These are phyloP conservation scores for Calonectria leucothoes DNA, from an alignment of 2,329 filamentous ascomycete species.

Conservation along the genomic window DNA sequence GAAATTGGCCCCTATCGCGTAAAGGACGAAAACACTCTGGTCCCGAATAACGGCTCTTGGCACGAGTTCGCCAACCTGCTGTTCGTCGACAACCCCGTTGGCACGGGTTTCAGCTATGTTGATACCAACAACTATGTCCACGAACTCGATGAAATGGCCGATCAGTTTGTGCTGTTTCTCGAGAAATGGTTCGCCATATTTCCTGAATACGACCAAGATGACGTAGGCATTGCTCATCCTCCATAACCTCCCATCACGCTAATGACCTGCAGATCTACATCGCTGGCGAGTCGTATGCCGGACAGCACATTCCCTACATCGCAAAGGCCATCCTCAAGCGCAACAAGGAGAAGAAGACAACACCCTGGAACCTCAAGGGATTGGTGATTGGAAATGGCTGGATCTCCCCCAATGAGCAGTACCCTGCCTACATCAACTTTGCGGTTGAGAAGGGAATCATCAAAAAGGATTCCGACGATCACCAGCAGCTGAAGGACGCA, in stretches of 20 bases:
- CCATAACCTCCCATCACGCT: constrained; percentile 23
- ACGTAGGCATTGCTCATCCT: constrained; percentile 72
- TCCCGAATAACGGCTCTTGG: constrained; percentile 95
- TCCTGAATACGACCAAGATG: constrained; percentile 90
- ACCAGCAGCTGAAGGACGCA: constrained; percentile 74
- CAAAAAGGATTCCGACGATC: constrained; percentile 71
- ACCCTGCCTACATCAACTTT: constrained; percentile 85
- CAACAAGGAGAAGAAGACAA: constrained; percentile 71
- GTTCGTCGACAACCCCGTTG: constrained; percentile 97
- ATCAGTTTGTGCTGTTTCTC: constrained; percentile 87
- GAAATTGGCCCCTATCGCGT: constrained; percentile 95
- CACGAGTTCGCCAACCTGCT: constrained; percentile 97
- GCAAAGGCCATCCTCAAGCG: constrained; percentile 89
- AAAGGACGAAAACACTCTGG: constrained; percentile 76
- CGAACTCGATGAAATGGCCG: constrained; percentile 89
- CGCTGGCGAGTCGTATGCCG: constrained; percentile 95
- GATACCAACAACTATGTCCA: constrained; percentile 88
- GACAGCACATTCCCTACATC: constrained; percentile 97
- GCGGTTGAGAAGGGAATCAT: constrained; percentile 83
- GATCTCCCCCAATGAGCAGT: constrained; percentile 93
- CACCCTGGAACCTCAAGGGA: constrained; percentile 81
- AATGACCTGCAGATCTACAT: constrained; percentile 78
- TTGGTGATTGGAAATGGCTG: constrained; percentile 97
- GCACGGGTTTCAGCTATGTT: constrained; percentile 96
- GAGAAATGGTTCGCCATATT: constrained; percentile 93